phyloP scores from a whole-genome alignment of 345 rosid species.

The Citrus trifoliata region DNA sequence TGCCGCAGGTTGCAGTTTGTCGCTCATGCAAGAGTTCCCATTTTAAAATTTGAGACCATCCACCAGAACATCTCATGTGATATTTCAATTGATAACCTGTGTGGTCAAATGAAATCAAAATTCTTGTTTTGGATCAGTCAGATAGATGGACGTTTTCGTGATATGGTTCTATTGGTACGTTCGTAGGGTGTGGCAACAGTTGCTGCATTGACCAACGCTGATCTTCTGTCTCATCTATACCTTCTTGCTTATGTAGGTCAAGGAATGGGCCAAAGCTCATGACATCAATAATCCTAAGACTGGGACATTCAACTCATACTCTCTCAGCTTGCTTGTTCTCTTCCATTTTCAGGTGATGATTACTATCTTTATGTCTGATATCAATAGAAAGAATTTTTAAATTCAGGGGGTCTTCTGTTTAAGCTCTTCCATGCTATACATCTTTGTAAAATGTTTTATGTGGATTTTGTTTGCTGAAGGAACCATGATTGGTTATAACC shows the following conservation, averaged over 20 bases:
- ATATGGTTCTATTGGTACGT: slow-evolving; percentile 73
- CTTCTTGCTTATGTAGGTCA: slow-evolving; percentile 52
- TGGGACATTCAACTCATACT: slow-evolving; percentile 77
- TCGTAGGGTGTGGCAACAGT: slow-evolving; percentile 6
- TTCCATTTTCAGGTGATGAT: slow-evolving; percentile 86
- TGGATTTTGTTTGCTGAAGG: neutral
- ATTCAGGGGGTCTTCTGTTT: neutral
- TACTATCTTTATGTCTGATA: neutral
- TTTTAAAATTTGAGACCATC: slow-evolving; percentile 59
- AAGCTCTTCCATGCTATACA: neutral
- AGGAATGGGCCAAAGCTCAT: slow-evolving; percentile 96
- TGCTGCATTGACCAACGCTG: neutral
- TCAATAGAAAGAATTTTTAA: neutral
- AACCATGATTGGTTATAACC: neutral
- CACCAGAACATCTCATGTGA: slow-evolving; percentile 67
- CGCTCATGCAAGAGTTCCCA: slow-evolving; percentile 74
- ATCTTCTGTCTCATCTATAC: neutral
- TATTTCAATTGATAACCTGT: slow-evolving; percentile 75
- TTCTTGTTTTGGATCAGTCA: slow-evolving; percentile 74
- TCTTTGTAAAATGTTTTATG: neutral
- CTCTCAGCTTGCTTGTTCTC: slow-evolving; percentile 77
- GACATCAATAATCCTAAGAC: slow-evolving; percentile 64
- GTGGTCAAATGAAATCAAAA: slow-evolving; percentile 73
- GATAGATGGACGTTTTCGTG: slow-evolving; percentile 81
- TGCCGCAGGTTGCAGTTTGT: slow-evolving; percentile 53